phyloP scores from a whole-genome alignment of 2,329 filamentous ascomycete species.

The Diaporthe longicolla region DNA sequence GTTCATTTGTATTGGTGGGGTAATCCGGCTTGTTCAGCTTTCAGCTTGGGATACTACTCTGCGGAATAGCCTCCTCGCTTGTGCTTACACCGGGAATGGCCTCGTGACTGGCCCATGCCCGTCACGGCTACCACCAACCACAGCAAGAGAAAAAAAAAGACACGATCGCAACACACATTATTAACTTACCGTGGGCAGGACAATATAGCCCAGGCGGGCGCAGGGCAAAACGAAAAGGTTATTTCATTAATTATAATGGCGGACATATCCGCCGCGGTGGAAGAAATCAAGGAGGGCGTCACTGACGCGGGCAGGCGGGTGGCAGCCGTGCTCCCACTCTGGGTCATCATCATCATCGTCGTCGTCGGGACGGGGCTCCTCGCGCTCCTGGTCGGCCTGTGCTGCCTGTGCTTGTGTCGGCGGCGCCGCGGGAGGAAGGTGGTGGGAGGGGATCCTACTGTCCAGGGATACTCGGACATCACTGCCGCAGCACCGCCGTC shows the following conservation, averaged over 20 bases:
- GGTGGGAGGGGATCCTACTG: conserved; percentile 1
- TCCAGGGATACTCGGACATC: conserved; percentile 1
- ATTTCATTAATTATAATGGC: background rate
- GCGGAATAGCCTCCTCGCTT: conserved; percentile 18
- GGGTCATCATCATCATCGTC: conserved; percentile 59
- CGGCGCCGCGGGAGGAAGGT: conserved; percentile 28
- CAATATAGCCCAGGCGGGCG: background rate
- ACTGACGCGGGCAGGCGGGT: conserved; percentile 1
- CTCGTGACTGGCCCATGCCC: conserved; percentile 20
- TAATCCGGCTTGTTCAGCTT: background rate
- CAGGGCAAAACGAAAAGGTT: background rate
- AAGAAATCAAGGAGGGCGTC: background rate
- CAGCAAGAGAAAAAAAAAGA: background rate
- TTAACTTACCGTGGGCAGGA: background rate
- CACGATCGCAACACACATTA: background rate
- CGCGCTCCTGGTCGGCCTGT: conserved; percentile 60
- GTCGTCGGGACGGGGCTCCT: conserved; percentile 63
- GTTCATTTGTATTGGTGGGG: conserved; percentile 4
- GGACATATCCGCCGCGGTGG: conserved; percentile 10
- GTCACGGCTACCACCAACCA: conserved; percentile 8
- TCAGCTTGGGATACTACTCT: conserved; percentile 8
- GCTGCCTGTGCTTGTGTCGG: conserved; percentile 48
- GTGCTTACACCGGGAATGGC: conserved; percentile 32
- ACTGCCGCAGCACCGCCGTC: background rate
- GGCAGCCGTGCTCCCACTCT: conserved; percentile 48